Conservation (phyloP, 805 yeast species). For the Candida gorgasii region DNA sequence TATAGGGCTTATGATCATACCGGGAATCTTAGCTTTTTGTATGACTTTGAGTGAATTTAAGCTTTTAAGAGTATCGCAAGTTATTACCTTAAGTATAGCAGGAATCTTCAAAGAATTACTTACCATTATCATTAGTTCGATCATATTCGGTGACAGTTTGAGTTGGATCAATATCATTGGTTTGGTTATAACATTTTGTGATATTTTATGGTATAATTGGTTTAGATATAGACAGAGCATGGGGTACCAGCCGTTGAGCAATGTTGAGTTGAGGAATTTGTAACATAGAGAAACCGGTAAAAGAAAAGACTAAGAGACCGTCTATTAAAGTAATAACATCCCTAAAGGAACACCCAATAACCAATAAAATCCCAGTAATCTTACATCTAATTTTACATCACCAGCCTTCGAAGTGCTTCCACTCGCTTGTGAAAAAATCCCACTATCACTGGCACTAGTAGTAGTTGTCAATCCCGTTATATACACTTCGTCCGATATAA, state of each 20-base stretch:
- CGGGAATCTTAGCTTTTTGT: conserved; percentile 84
- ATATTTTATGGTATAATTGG: conserved; percentile 82
- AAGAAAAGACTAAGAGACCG: too few species aligned
- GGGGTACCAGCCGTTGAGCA: not conserved
- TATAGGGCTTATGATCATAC: conserved; percentile 61
- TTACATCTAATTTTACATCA: not conserved
- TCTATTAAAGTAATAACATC: not conserved
- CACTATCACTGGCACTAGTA: not conserved
- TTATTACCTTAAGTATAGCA: conserved; percentile 82
- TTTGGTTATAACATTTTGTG: conserved; percentile 67
- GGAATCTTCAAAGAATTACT: conserved; percentile 92
- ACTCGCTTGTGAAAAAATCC: conserved; percentile 12
- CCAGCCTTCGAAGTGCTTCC: conserved; percentile 12
- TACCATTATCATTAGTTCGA: conserved; percentile 69
- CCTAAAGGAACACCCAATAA: not conserved
- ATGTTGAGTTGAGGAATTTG: conserved; percentile 5
- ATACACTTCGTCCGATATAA: conserved; percentile 30
- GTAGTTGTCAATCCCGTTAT: conserved; percentile 18
- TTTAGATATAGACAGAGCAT: conserved; percentile 43
- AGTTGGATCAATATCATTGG: conserved; percentile 72
- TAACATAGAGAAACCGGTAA: too few species aligned
- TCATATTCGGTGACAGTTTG: conserved; percentile 74
- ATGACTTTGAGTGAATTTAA: conserved; percentile 90
- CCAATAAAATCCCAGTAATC: conserved; percentile 1
- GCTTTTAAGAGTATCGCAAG: conserved; percentile 76